Base-by-base conservation (phyloP, 768 basidiomycete genomes). In the Obba rivulosa region DNA sequence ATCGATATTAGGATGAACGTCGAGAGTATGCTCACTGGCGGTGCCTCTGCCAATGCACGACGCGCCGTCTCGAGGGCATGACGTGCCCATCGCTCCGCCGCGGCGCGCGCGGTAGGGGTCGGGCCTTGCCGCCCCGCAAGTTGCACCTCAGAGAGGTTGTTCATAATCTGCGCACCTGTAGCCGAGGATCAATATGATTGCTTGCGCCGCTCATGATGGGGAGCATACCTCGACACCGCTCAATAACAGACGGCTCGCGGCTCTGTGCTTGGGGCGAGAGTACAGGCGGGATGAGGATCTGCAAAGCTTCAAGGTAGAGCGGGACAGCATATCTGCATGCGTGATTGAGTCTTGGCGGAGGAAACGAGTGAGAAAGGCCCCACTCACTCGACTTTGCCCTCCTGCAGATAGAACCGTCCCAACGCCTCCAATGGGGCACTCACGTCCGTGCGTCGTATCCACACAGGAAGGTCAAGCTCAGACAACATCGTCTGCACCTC, bases 391-490 rank as follows among this genome's bases (percentile, higher is more conserved):
- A 70, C 54, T 48, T 77, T 78, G 18, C 79, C 83, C 31, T 67
- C 66, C 28, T 70, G 67, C 3, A 77, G 75, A 53, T 87, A 85
- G 45, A 80, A 80, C 3, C 73, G 67, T 1, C 78, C 86, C 3
- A 88, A 69, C 0, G 82, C 78, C 55, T 85, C 84, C 28, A 87
- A 69, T 1, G 84, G 85, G 9, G 83, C 80, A 17, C 79, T 82
- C 21, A 87, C 64, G 54, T 87, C 82, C 18, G 75, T 72, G 48
- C 69, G 72, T 8, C 70, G 68, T 41, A 76, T 76, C 86, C 85
- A 87, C 17, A 59, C 50, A 1, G 86, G 85, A 43, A 86, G 55
- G 13, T 72, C 70, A 18, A 87, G 67, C 45, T 80, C 78, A 1
- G 75, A 52, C 39, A 63, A 49, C 23, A 57, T 59, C 44, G 50